Percentiles rank a stretch among this genome's conserved stretches.
These are phyloP conservation scores for Hypoxylon lenormandii DNA, from an alignment of 495 filamentous ascomycete species.

Conservation along the genomic window DNA sequence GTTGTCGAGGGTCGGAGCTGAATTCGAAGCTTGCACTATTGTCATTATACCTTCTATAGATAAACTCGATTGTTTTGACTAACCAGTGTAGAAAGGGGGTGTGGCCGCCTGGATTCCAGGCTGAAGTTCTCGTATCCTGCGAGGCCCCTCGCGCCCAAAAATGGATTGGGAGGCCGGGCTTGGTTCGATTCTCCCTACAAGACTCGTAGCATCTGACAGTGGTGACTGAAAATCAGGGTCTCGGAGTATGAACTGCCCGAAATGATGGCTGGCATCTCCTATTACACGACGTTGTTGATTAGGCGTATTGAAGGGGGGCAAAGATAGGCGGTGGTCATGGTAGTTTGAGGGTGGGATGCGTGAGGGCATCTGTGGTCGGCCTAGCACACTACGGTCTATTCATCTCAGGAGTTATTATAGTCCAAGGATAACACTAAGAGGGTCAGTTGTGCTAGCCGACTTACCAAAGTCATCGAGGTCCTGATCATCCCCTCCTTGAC, in stretches of 20 bases:
- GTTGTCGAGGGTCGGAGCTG: constrained; percentile 30
- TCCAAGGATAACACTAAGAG: not conserved
- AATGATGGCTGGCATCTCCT: constrained; percentile 49
- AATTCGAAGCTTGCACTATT: constrained; percentile 30
- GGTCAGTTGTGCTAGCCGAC: constrained; percentile 3
- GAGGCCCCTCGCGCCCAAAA: constrained; percentile 22
- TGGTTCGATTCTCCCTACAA: constrained; percentile 9
- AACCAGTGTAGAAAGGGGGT: constrained; percentile 52
- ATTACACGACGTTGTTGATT: constrained; percentile 39
- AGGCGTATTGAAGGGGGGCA: constrained; percentile 24
- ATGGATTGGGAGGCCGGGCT: constrained; percentile 23
- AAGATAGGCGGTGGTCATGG: constrained; percentile 35
- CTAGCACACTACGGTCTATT: constrained; percentile 36
- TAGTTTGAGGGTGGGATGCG: constrained; percentile 5
- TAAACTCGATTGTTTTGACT: constrained; percentile 15
- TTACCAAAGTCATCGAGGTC: constrained; percentile 55
- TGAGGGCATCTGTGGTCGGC: constrained; percentile 11
- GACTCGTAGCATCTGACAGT: constrained; percentile 21
- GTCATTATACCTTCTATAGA: constrained; percentile 24
- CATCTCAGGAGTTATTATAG: constrained; percentile 2
- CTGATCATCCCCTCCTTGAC: constrained; percentile 7
- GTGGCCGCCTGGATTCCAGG: constrained; percentile 47
- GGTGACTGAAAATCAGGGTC: constrained; percentile 18
- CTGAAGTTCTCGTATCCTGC: constrained; percentile 44
- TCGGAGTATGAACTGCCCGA: constrained; percentile 20